Conservation (phyloP, 495 filamentous ascomycete species). For the Penicillium macrosclerotiorum region DNA sequence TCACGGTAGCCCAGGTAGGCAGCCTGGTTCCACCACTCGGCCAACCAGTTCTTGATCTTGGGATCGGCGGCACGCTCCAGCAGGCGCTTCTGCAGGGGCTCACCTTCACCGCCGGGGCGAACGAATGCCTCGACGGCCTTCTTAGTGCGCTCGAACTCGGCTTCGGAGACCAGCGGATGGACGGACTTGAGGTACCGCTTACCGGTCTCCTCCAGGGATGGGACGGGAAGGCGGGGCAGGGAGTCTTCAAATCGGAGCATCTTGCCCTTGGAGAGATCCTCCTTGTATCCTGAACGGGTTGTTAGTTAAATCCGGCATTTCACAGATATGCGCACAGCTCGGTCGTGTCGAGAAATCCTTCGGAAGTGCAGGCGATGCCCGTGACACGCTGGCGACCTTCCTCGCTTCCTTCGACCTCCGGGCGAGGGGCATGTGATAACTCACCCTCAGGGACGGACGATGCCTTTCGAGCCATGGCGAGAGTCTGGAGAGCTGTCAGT, state of each 20-base stretch:
- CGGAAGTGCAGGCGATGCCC: too few relatives aligned
- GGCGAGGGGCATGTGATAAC: slow-evolving; percentile 30
- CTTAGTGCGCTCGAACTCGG: slow-evolving; percentile 73
- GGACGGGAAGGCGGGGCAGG: slow-evolving; percentile 85
- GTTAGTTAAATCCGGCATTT: not conserved
- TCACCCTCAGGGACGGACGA: slow-evolving; percentile 50
- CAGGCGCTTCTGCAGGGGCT: slow-evolving; percentile 84
- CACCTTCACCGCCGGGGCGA: slow-evolving; percentile 75
- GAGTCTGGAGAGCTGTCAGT: slow-evolving; percentile 28
- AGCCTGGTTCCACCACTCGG: slow-evolving; percentile 95
- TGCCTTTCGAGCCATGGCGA: slow-evolving; percentile 45
- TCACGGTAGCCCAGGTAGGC: slow-evolving; percentile 93
- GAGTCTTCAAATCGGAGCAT: slow-evolving; percentile 98
- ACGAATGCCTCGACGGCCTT: slow-evolving; percentile 83
- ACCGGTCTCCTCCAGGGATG: slow-evolving; percentile 89
- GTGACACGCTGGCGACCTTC: not conserved
- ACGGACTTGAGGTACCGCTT: slow-evolving; percentile 91
- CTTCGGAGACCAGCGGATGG: slow-evolving; percentile 69
- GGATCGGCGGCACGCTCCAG: slow-evolving; percentile 79
- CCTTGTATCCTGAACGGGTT: slow-evolving; percentile 69
- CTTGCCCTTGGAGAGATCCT: slow-evolving; percentile 84
- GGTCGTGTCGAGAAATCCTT: too few relatives aligned
- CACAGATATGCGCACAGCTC: not conserved
- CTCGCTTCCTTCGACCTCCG: not conserved
- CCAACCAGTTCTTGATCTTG: slow-evolving; percentile 87